Percentiles rank a stretch among this genome's conserved stretches.
phyloP scores from a whole-genome alignment of 2,329 filamentous ascomycete species.

The Cordyceps sp. region DNA sequence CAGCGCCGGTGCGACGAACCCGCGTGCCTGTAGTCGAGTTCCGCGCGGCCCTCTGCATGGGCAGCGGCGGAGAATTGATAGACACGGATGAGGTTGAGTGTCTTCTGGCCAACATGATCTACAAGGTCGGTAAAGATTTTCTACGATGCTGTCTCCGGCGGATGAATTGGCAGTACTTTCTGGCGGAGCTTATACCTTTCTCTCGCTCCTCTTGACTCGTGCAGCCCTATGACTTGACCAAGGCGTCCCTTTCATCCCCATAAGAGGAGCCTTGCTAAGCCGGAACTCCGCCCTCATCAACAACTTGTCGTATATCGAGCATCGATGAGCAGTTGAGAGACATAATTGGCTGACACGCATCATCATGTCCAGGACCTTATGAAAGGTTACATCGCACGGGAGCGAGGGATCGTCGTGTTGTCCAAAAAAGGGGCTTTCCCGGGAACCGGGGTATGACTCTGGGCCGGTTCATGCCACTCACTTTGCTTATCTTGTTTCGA shows the following conservation, averaged over 20 bases:
- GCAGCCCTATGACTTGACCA: constrained; percentile 1
- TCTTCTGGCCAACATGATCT: constrained; percentile 88
- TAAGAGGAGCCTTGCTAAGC: no score
- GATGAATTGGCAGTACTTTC: no score
- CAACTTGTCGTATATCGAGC: no score
- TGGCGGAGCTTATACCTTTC: no score
- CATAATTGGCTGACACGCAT: constrained; percentile 16
- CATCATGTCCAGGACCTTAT: constrained; percentile 54
- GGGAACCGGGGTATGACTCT: constrained; percentile 52
- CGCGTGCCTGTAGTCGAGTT: constrained; percentile 76
- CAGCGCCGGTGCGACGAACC: constrained; percentile 48
- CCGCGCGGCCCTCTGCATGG: constrained; percentile 64
- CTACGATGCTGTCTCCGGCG: no score
- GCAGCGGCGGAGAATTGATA: constrained; percentile 45
- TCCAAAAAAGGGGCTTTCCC: constrained; percentile 91
- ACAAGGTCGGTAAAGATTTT: constrained; percentile 63
- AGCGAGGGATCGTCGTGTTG: constrained; percentile 76
- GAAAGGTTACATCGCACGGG: constrained; percentile 95
- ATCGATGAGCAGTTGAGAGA: no score
- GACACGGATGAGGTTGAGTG: constrained; percentile 94
- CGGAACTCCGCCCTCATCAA: no score
- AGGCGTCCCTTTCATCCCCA: no score
- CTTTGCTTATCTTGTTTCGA: background rate
- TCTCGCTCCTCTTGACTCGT: no score
- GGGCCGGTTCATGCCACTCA: background rate